Evolutionary conservation across 2,329 filamentous ascomycete genomes (phyloP).

Genomic region (Colletotrichum magnum): DNA sequence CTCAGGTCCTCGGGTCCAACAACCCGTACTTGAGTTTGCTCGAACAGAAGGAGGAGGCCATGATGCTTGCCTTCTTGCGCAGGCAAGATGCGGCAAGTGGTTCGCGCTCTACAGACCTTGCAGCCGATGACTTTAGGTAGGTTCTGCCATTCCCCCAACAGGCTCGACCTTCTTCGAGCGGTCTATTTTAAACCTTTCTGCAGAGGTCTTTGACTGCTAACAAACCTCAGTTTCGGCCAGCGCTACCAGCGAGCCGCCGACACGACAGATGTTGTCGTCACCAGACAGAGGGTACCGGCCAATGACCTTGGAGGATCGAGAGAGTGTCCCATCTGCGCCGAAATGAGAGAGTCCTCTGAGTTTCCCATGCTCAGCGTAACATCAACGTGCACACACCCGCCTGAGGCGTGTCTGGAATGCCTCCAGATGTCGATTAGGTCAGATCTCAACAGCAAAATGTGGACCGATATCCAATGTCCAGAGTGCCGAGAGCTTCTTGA

Average conservation of each 20-base stretch:
- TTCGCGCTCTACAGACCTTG: constrained; percentile 39
- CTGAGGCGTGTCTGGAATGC: constrained; percentile 52
- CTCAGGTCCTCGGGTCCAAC: constrained; percentile 18
- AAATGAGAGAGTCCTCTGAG: constrained; percentile 46
- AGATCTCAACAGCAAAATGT: constrained; percentile 52
- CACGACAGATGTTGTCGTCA: constrained; percentile 48
- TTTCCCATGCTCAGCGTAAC: constrained; percentile 54
- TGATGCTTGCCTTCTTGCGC: constrained; percentile 49
- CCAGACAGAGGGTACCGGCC: constrained; percentile 47
- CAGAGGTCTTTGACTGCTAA: not conserved
- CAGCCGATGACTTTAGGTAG: constrained; percentile 51
- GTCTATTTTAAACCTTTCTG: too few species aligned
- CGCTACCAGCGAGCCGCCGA: constrained; percentile 49
- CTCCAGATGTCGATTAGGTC: constrained; percentile 51
- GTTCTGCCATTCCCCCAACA: constrained; percentile 7
- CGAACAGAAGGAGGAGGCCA: constrained; percentile 49
- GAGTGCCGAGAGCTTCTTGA: constrained; percentile 61
- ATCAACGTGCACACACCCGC: constrained; percentile 50
- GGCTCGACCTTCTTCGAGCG: not conserved
- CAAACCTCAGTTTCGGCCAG: constrained; percentile 49
- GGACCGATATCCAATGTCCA: constrained; percentile 66
- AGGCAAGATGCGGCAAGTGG: constrained; percentile 44
- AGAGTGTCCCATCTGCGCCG: constrained; percentile 55
- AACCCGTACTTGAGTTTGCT: constrained; percentile 50
- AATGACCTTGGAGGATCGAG: constrained; percentile 43